A percentile compares a stretch with the other conserved stretches of the same genome.
Evolutionary conservation across 495 filamentous ascomycete genomes (phyloP).

Genomic region (Aspergillus conjunctus): DNA sequence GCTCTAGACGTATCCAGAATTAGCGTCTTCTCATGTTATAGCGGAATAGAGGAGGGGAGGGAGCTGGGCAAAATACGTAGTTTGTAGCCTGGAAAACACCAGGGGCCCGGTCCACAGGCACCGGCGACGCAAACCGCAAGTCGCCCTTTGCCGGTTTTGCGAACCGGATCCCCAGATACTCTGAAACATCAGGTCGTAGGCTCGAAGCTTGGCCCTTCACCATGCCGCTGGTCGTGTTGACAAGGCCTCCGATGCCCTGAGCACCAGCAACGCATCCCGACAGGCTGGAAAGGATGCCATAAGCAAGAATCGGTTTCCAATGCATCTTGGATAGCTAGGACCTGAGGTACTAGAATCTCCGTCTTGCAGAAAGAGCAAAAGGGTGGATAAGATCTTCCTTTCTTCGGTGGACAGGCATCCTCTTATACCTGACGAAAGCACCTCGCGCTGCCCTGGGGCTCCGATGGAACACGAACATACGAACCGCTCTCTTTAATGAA

Average conservation of each 20-base stretch:
- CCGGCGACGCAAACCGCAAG: slow-evolving; percentile 34
- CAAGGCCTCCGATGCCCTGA: slow-evolving; percentile 10
- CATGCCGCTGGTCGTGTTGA: slow-evolving; percentile 37
- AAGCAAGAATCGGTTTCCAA: slow-evolving; percentile 4
- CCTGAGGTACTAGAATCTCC: background rate
- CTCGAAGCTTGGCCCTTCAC: slow-evolving; percentile 46
- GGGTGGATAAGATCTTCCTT: background rate
- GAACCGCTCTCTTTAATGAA: background rate
- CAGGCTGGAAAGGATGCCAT: background rate
- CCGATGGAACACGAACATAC: background rate
- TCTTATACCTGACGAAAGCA: background rate
- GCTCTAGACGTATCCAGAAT: background rate
- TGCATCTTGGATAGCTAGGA: slow-evolving; percentile 6
- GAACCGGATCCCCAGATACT: slow-evolving; percentile 51
- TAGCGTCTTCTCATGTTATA: background rate
- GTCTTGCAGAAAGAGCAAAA: background rate
- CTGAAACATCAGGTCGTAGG: slow-evolving; percentile 38
- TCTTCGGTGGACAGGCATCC: background rate
- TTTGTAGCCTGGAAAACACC: slow-evolving; percentile 26
- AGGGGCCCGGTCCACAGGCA: slow-evolving; percentile 14
- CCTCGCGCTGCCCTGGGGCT: background rate
- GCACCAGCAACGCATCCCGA: slow-evolving; percentile 2
- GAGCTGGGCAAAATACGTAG: slow-evolving; percentile 18
- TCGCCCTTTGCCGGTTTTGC: slow-evolving; percentile 34
- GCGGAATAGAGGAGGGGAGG: background rate